These are phyloP conservation scores for Cladobotryum mycophilum DNA, from an alignment of 2,329 filamentous ascomycete species.

Conservation along the genomic window DNA sequence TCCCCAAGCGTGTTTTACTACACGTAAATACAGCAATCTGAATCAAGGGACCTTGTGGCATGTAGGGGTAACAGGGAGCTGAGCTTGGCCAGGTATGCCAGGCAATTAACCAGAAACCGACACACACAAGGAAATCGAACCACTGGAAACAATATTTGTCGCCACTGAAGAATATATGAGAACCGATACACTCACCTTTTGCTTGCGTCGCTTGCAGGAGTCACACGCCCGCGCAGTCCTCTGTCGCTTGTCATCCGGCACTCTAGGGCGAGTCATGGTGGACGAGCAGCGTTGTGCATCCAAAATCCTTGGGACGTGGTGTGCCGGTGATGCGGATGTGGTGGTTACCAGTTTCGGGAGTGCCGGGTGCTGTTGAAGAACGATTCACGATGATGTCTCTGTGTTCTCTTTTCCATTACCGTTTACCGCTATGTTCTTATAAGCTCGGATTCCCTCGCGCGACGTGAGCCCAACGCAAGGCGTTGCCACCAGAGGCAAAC, in stretches of 20 bases:
- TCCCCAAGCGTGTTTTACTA: too few species aligned
- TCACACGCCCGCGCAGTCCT: slow-evolving; percentile 59
- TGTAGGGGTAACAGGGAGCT: too few species aligned
- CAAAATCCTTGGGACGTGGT: slow-evolving; percentile 1
- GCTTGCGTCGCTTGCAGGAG: slow-evolving; percentile 59
- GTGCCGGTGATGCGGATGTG: not conserved
- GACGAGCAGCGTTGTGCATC: slow-evolving; percentile 6
- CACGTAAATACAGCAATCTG: too few species aligned
- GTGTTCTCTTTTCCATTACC: slow-evolving; percentile 6
- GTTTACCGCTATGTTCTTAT: slow-evolving; percentile 9
- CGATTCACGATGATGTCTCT: slow-evolving; percentile 5
- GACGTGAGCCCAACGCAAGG: slow-evolving; percentile 2
- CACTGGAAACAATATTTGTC: not conserved
- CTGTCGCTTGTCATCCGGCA: slow-evolving; percentile 54
- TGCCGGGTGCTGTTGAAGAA: slow-evolving; percentile 4
- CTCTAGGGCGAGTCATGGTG: slow-evolving; percentile 47
- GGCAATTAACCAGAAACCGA: too few species aligned
- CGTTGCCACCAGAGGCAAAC: slow-evolving; percentile 4
- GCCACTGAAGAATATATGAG: not conserved
- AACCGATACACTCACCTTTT: slow-evolving; percentile 48
- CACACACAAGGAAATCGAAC: not conserved
- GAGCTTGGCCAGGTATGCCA: too few species aligned
- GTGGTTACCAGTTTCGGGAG: slow-evolving; percentile 2
- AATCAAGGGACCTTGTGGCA: too few species aligned
- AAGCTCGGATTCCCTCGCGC: slow-evolving; percentile 6